Percentiles rank a stretch among this genome's conserved stretches.
Evolutionary conservation across 495 filamentous ascomycete genomes (phyloP).

Genomic region (Annulohypoxylon maeteangense): DNA sequence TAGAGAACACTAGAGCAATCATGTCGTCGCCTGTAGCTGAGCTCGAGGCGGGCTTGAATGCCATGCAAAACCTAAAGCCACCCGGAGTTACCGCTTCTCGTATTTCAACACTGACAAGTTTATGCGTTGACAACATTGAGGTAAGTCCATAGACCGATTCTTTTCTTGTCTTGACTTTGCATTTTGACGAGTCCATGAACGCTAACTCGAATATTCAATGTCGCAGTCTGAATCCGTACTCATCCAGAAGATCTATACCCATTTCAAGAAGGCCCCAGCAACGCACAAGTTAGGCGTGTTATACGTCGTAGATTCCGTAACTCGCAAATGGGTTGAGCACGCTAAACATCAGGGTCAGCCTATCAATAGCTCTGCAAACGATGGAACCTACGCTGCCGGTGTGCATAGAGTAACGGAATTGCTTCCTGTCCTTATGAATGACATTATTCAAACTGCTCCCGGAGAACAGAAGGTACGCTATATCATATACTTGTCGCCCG

Average conservation of each 20-base stretch:
- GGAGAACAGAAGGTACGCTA: constrained; percentile 98
- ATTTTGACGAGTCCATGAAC: constrained; percentile 14
- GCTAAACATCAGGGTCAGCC: constrained; percentile 86
- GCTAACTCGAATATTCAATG: constrained; percentile 49
- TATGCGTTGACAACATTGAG: constrained; percentile 92
- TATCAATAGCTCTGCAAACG: constrained; percentile 76
- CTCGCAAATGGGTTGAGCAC: constrained; percentile 96
- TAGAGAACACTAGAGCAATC: constrained; percentile 48
- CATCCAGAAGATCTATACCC: constrained; percentile 94
- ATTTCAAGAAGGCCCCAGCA: constrained; percentile 94
- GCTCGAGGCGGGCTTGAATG: constrained; percentile 88
- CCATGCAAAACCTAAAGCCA: constrained; percentile 88
- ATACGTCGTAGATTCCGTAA: constrained; percentile 99
- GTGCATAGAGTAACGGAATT: constrained; percentile 97
- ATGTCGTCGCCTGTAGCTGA: constrained; percentile 91
- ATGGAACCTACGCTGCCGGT: constrained; percentile 93
- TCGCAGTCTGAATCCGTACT: constrained; percentile 91
- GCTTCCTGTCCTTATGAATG: constrained; percentile 92
- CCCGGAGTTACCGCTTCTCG: constrained; percentile 93
- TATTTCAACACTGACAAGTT: constrained; percentile 82
- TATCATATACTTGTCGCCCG: constrained; percentile 48
- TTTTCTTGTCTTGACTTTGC: not conserved
- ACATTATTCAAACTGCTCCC: constrained; percentile 88
- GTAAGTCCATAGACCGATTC: constrained; percentile 65
- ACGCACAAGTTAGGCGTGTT: constrained; percentile 98